A percentile compares a stretch with the other conserved stretches of the same genome.
These are phyloP conservation scores for Fusarium tupiense DNA, from an alignment of 2,329 filamentous ascomycete species.

Conservation along the genomic window DNA sequence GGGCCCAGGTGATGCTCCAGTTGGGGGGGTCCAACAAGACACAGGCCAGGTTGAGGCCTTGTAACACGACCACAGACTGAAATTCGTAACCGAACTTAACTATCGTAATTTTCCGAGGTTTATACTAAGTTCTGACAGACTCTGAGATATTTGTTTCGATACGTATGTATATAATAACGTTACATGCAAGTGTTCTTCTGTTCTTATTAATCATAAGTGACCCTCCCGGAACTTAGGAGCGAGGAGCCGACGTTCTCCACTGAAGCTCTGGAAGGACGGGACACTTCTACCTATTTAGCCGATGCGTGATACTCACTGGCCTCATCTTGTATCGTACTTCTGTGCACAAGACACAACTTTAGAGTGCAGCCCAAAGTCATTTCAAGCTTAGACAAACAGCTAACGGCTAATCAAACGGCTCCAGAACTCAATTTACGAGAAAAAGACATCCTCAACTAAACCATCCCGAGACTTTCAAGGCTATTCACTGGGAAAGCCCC, in stretches of 20 bases:
- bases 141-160: background rate
- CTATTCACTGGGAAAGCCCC: slow-evolving; percentile 16
- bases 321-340: background rate
- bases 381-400: too few relatives aligned
- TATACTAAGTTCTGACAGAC: background rate
- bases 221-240: background rate
- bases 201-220: background rate
- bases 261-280: background rate
- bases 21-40: background rate
- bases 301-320: background rate
- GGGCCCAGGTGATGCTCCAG: slow-evolving; percentile 12
- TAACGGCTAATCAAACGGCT: background rate
- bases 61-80: background rate
- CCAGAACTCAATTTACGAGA: background rate
- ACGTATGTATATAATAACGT: background rate
- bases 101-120: background rate
- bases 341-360: background rate
- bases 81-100: background rate
- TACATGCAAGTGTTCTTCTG: background rate
- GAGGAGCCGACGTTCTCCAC: slow-evolving; percentile 3
- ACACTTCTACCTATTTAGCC: slow-evolving; percentile 10
- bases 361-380: background rate
- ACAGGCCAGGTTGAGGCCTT: background rate
- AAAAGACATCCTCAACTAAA: background rate
- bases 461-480: background rate